Evolutionary conservation across 73 alveolate genomes (phyloP).

Genomic region (Paraurostyla sp.): DNA sequence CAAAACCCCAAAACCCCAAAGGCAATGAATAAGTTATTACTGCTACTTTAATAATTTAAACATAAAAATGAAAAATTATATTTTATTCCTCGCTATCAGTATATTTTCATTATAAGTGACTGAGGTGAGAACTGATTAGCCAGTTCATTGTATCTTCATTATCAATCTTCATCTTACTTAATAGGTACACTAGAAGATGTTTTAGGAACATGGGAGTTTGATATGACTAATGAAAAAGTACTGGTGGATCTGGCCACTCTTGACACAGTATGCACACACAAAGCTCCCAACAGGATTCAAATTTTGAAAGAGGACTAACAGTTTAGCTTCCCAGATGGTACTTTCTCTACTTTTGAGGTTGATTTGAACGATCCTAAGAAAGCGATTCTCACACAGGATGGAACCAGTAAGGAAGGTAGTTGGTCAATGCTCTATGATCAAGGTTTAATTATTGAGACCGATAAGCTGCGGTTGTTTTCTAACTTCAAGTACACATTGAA

Average conservation of each 20-base stretch:
- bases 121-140: too few relatives aligned
- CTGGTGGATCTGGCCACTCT: constrained; percentile 40
- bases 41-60: too few relatives aligned
- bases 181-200: constrained; percentile 28
- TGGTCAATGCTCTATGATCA: constrained; percentile 88
- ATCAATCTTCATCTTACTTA: neutral
- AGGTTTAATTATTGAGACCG: constrained; percentile 75
- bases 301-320: neutral
- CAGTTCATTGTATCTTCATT: constrained; percentile 68
- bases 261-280: constrained; percentile 67
- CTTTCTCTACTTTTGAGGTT: neutral
- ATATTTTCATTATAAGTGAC: too few relatives aligned
- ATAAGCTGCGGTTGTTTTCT: constrained; percentile 61
- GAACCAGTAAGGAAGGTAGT: constrained; percentile 63
- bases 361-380: neutral
- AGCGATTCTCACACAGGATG: neutral
- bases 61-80: too few relatives aligned
- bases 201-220: constrained; percentile 61
- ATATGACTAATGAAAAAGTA: neutral
- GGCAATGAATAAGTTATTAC: too few relatives aligned
- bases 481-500: constrained; percentile 71
- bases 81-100: too few relatives aligned
- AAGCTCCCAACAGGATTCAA: constrained; percentile 57
- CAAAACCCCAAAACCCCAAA: too few relatives aligned
- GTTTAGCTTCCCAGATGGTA: constrained; percentile 54